Evolutionary conservation across 2,329 filamentous ascomycete genomes (phyloP).

Genomic region (Fusarium nanum): DNA sequence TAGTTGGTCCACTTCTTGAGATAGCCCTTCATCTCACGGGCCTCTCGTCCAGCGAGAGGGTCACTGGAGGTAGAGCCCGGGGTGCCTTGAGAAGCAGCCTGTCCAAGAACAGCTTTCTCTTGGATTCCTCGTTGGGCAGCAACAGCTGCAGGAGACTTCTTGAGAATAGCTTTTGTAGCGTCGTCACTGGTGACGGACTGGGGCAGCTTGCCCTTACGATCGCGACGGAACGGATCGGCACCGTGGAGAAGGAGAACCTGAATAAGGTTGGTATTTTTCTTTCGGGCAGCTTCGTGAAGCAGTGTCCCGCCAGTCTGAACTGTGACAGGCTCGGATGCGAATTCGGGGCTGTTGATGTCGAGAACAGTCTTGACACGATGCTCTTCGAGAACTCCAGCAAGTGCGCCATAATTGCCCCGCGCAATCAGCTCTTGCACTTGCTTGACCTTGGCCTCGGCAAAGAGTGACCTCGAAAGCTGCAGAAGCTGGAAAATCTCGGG

Average conservation of each 20-base stretch:
- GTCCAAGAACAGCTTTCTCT: constrained; percentile 94
- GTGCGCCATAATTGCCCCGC: constrained; percentile 76
- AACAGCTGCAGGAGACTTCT: constrained; percentile 92
- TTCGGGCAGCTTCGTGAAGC: constrained; percentile 91
- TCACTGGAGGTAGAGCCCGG: constrained; percentile 67
- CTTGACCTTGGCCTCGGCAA: constrained; percentile 85
- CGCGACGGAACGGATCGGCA: constrained; percentile 93
- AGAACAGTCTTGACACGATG: constrained; percentile 85
- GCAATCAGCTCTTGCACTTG: constrained; percentile 84
- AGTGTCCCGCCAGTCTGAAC: constrained; percentile 88
- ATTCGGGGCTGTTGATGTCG: constrained; percentile 92
- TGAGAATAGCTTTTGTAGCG: constrained; percentile 85
- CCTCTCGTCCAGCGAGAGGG: constrained; percentile 81
- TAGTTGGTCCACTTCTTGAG: constrained; percentile 99
- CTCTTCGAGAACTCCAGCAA: constrained; percentile 86
- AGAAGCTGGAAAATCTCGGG: constrained; percentile 96
- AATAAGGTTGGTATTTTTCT: constrained; percentile 86
- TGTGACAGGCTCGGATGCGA: constrained; percentile 83
- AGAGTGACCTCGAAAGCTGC: constrained; percentile 89
- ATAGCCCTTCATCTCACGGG: constrained; percentile 97
- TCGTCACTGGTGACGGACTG: constrained; percentile 98
- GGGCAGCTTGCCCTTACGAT: constrained; percentile 93
- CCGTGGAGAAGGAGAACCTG: constrained; percentile 92
- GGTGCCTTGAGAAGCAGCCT: constrained; percentile 68
- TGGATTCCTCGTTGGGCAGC: constrained; percentile 95